Conservation (phyloP, 1,284 basidiomycete genomes). For the Ustilago xerochloae region DNA sequence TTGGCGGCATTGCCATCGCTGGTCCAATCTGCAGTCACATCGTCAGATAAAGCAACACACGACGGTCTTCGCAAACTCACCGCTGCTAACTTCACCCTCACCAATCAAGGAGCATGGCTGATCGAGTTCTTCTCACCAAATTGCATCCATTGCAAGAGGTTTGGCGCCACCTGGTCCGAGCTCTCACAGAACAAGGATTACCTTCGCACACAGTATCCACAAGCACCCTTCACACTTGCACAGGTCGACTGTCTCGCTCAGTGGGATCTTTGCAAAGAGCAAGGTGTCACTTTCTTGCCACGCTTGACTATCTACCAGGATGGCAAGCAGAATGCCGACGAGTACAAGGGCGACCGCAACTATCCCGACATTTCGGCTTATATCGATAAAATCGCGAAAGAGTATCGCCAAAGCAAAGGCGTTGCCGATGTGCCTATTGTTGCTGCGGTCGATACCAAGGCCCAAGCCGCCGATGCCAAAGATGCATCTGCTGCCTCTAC, state of each 20-base stretch:
- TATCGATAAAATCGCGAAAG: constrained; percentile 50
- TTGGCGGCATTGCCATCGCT: constrained; percentile 6
- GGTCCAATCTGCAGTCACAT: constrained; percentile 11
- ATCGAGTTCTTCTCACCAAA: constrained; percentile 73
- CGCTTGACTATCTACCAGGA: constrained; percentile 58
- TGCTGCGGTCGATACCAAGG: constrained; percentile 6
- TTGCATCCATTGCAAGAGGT: constrained; percentile 80
- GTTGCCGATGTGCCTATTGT: constrained; percentile 21
- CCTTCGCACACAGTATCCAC: constrained; percentile 70
- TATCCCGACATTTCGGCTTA: constrained; percentile 56
- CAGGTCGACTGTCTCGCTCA: constrained; percentile 62
- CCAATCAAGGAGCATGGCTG: constrained; percentile 59
- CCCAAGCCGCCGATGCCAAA: constrained; percentile 1
- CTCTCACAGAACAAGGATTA: constrained; percentile 74
- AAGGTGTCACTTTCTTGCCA: constrained; percentile 55
- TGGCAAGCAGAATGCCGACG: constrained; percentile 43
- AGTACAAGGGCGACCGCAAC: constrained; percentile 54
- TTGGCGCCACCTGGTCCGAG: constrained; percentile 85
- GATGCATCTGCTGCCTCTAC: constrained; percentile 6
- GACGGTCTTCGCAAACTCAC: constrained; percentile 54
- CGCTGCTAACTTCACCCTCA: constrained; percentile 56
- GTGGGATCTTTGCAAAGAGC: constrained; percentile 56
- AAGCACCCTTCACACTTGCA: constrained; percentile 62
- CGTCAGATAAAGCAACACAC: constrained; percentile 38
- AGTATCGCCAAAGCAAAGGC: constrained; percentile 51